Evolutionary conservation across 2,329 filamentous ascomycete genomes (phyloP).

Genomic region (Coniochaeta sp.): DNA sequence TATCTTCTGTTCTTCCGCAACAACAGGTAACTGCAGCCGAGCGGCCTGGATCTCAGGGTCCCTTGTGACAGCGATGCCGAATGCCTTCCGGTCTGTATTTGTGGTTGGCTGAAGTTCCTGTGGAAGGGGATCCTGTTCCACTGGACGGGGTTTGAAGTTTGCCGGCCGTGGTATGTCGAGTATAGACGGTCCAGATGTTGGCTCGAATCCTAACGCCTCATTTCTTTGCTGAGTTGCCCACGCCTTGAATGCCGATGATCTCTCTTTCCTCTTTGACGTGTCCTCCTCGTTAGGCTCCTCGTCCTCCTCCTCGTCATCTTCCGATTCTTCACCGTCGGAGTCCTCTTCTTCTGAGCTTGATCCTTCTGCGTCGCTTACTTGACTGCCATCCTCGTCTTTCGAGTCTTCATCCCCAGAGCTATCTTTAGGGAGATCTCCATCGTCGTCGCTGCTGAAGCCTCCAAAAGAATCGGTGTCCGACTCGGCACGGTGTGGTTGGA

Average conservation of each 20-base stretch:
- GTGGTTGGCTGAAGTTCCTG: constrained; percentile 55
- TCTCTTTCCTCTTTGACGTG: constrained; percentile 26
- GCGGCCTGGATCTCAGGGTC: constrained; percentile 67
- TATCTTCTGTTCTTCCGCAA: constrained; percentile 91
- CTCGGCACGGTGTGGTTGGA: constrained; percentile 33
- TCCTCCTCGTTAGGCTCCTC: constrained; percentile 20
- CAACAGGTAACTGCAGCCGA: constrained; percentile 75
- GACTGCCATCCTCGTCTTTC: constrained; percentile 8
- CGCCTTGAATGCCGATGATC: constrained; percentile 72
- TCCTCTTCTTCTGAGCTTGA: constrained; percentile 24
- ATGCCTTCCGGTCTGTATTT: constrained; percentile 61
- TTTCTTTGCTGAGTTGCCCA: constrained; percentile 87
- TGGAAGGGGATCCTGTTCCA: constrained; percentile 65
- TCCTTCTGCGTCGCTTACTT: constrained; percentile 17
- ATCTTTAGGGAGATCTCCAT: constrained; percentile 10
- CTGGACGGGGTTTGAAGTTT: constrained; percentile 58
- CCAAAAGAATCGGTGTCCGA: constrained; percentile 48
- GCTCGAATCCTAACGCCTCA: constrained; percentile 63
- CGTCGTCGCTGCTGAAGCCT: constrained; percentile 40
- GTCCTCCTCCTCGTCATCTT: constrained; percentile 20
- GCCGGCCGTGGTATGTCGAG: constrained; percentile 47
- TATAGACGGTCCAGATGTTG: constrained; percentile 31
- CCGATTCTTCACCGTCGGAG: constrained; percentile 16
- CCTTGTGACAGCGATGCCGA: constrained; percentile 64
- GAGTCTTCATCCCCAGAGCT: constrained; percentile 24